These are phyloP conservation scores for Leccinum pellstonianum DNA, from an alignment of 768 basidiomycete species.

Conservation along the genomic window DNA sequence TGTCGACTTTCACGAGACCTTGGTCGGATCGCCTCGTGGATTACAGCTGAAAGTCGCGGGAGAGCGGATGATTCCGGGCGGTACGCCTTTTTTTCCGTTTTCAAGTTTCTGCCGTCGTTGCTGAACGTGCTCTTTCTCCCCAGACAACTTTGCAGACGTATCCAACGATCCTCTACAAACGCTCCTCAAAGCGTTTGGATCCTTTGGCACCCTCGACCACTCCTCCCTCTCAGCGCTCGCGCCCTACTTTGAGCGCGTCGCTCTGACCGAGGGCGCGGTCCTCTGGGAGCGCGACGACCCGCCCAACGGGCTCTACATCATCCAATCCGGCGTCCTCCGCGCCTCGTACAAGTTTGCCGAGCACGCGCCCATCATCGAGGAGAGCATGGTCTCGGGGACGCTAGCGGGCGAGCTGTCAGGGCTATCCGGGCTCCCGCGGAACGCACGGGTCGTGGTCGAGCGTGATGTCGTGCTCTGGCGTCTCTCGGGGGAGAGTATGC, in stretches of 20 bases:
- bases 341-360: slow-evolving; percentile 81
- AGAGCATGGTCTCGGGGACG: slow-evolving; percentile 93
- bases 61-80: slow-evolving; percentile 63
- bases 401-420: slow-evolving; percentile 90
- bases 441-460: slow-evolving; percentile 85
- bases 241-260: slow-evolving; percentile 67
- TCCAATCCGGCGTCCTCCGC: slow-evolving; percentile 82
- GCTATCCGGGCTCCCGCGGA: slow-evolving; percentile 73
- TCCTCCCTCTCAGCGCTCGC: slow-evolving; percentile 61
- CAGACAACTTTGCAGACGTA: slow-evolving; percentile 31
- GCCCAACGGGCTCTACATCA: slow-evolving; percentile 83
- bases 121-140: neutral
- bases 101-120: neutral
- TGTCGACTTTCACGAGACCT: slow-evolving; percentile 42
- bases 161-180: slow-evolving; percentile 68
- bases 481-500: slow-evolving; percentile 58
- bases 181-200: slow-evolving; percentile 75
- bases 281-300: slow-evolving; percentile 79
- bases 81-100: slow-evolving; percentile 29
- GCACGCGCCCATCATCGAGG: slow-evolving; percentile 65
- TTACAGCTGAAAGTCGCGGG: slow-evolving; percentile 71
- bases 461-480: slow-evolving; percentile 79
- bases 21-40: slow-evolving; percentile 62
- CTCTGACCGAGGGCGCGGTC: slow-evolving; percentile 53
- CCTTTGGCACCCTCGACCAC: slow-evolving; percentile 58